These are phyloP conservation scores for Leccinum obscurum DNA, from an alignment of 768 basidiomycete genomes.

Conservation along the genomic window DNA sequence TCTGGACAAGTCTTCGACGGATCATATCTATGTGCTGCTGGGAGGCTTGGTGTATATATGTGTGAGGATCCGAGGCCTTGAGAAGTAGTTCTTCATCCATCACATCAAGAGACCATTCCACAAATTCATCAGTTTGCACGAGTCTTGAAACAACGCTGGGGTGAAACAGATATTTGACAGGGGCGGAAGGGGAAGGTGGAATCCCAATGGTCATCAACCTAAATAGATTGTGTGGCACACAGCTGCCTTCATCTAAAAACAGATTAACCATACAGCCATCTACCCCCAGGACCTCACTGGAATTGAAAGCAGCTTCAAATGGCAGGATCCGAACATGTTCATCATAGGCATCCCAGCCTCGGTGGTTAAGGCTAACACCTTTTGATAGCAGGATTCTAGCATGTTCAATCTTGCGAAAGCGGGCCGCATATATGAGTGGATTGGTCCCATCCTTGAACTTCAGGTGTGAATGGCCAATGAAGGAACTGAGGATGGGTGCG, in stretches of 20 bases:
- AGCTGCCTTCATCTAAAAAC: neutral
- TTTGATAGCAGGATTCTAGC: neutral
- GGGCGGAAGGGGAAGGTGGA: too few relatives aligned
- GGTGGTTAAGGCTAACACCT: neutral
- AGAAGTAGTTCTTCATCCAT: neutral
- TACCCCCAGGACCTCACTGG: neutral
- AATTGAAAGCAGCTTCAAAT: neutral
- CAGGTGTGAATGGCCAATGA: neutral
- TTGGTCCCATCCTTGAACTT: neutral
- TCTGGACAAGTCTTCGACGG: neutral
- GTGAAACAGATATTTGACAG: too few relatives aligned
- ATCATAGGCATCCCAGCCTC: neutral
- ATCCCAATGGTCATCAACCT: too few relatives aligned
- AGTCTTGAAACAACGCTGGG: neutral
- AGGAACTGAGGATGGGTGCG: neutral
- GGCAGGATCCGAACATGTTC: neutral
- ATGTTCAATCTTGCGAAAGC: neutral
- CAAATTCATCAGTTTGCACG: neutral
- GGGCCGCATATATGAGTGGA: neutral
- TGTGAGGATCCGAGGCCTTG: neutral
- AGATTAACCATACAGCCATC: neutral
- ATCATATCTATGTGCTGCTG: neutral
- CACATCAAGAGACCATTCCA: neutral
- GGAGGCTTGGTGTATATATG: neutral
- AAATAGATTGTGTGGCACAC: neutral